Percentiles rank a stretch among this genome's conserved stretches.
Conservation (phyloP, 2,329 filamentous ascomycete genomes). For the Cyclaneusma minus region DNA sequence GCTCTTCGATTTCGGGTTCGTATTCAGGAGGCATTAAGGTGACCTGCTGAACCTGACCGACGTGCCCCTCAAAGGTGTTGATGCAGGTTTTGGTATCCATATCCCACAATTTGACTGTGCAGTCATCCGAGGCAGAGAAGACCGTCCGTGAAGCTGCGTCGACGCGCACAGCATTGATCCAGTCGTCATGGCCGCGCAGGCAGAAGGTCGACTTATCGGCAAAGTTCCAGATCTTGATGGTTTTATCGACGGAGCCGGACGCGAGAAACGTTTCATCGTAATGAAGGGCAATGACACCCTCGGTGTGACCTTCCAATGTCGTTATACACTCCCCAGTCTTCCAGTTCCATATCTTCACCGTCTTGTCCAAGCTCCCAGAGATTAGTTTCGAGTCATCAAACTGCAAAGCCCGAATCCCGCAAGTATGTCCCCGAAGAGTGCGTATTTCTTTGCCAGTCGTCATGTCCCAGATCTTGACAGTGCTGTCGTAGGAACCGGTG, state of each 20-base stretch:
- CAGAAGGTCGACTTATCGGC: slow-evolving; percentile 66
- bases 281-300: slow-evolving; percentile 75
- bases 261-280: slow-evolving; percentile 75
- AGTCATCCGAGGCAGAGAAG: slow-evolving; percentile 87
- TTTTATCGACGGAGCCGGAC: slow-evolving; percentile 78
- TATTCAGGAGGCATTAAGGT: slow-evolving; percentile 74
- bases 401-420: slow-evolving; percentile 75
- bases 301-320: slow-evolving; percentile 63
- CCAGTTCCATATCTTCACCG: slow-evolving; percentile 94
- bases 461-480: slow-evolving; percentile 92
- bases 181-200: slow-evolving; percentile 75
- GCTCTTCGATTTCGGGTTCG: slow-evolving; percentile 62
- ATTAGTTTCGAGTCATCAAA: slow-evolving; percentile 89
- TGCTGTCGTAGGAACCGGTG: slow-evolving; percentile 88
- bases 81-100: slow-evolving; percentile 72
- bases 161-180: slow-evolving; percentile 91
- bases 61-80: slow-evolving; percentile 68
- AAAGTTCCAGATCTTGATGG: slow-evolving; percentile 87
- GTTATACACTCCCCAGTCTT: slow-evolving; percentile 74
- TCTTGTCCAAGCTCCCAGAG: slow-evolving; percentile 76
- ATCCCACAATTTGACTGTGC: slow-evolving; percentile 85
- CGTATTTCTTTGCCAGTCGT: slow-evolving; percentile 74
- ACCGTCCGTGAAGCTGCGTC: slow-evolving; percentile 71
- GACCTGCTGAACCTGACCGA: slow-evolving; percentile 90
- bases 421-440: slow-evolving; percentile 70